These are phyloP conservation scores for Allium fistulosum DNA, from an alignment of 106 monocot genomes.

Conservation along the genomic window DNA sequence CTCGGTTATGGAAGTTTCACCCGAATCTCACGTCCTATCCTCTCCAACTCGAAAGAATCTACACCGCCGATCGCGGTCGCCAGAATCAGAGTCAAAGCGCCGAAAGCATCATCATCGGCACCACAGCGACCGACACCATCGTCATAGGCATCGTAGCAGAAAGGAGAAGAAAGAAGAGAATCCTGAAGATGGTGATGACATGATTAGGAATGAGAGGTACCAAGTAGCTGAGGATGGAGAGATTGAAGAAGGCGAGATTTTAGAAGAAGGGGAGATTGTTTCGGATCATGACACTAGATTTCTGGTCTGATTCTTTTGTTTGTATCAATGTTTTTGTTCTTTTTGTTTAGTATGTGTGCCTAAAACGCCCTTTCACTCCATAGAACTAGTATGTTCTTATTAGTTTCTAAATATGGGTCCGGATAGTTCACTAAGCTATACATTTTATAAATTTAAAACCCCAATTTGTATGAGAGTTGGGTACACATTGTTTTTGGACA, in stretches of 20 bases:
- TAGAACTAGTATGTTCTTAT: too few species aligned
- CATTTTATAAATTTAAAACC: too few species aligned
- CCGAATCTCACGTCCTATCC: background rate
- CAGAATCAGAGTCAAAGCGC: conserved; percentile 43
- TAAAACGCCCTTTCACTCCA: too few species aligned
- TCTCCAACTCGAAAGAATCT: conserved; percentile 27
- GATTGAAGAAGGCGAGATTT: conserved; percentile 80
- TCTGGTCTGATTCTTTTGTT: background rate
- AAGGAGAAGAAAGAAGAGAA: conserved; percentile 6
- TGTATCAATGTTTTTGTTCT: background rate
- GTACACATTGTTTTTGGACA: too few species aligned
- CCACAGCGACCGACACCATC: conserved; percentile 20
- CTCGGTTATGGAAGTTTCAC: background rate
- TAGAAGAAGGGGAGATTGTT: conserved; percentile 47
- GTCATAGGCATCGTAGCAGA: conserved; percentile 8
- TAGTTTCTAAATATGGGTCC: too few species aligned
- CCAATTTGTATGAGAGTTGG: too few species aligned
- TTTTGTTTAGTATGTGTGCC: background rate
- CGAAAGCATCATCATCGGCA: conserved; percentile 51
- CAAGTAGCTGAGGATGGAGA: conserved; percentile 37
- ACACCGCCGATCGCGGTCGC: conserved; percentile 19
- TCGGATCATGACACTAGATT: background rate
- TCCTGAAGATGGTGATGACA: background rate
- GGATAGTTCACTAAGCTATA: too few species aligned
- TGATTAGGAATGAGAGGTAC: background rate